Conservation (phyloP, 192 early-diverging fungal genomes). For the Umbelopsis sp. region DNA sequence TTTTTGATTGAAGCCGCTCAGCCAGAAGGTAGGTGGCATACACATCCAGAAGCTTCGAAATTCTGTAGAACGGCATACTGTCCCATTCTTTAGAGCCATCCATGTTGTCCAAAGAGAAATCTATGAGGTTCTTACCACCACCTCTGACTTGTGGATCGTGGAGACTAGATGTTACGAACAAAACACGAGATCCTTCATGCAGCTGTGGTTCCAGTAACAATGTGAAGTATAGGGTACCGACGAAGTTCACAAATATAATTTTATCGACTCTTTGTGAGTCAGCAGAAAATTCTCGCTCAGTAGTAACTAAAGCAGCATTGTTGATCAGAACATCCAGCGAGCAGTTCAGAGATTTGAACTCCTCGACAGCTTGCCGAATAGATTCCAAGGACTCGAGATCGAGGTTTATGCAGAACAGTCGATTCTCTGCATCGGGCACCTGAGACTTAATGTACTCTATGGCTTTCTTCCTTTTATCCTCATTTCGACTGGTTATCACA, state of each 20-base stretch:
- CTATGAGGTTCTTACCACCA: not conserved
- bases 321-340: conserved; percentile 27
- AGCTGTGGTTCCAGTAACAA: conserved; percentile 24
- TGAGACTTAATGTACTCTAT: conserved; percentile 1
- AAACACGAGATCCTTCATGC: conserved; percentile 23
- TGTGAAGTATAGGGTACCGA: conserved; percentile 27
- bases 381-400: conserved; percentile 24
- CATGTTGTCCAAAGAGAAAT: conserved; percentile 7
- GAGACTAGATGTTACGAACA: conserved; percentile 21
- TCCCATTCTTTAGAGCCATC: conserved; percentile 24
- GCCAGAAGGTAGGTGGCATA: conserved; percentile 18
- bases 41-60: conserved; percentile 23
- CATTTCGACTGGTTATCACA: conserved; percentile 25
- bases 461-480: not conserved
- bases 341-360: conserved; percentile 17
- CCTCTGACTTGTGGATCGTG: conserved; percentile 26
- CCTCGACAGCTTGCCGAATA: conserved; percentile 14
- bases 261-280: conserved; percentile 19
- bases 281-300: not conserved
- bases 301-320: conserved; percentile 17
- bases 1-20: not conserved
- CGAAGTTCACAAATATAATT: conserved; percentile 25
- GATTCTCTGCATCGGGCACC: not conserved
- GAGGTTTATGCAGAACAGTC: conserved; percentile 6
- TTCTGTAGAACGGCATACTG: conserved; percentile 26